These are phyloP conservation scores for Euptelea pleiosperma DNA, from an alignment of 164 flowering plant species.

Conservation along the genomic window DNA sequence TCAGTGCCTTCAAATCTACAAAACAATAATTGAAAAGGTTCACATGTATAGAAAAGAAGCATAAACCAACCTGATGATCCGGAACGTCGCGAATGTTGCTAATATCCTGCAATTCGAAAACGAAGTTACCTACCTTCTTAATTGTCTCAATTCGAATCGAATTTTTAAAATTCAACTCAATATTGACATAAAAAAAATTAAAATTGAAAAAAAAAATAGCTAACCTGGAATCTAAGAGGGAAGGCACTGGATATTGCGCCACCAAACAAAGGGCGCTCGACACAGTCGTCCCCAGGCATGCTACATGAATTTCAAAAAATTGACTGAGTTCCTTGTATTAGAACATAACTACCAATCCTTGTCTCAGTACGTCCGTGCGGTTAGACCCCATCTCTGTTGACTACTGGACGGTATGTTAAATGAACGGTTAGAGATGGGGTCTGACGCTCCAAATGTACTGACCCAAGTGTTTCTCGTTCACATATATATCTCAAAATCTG, in stretches of 20 bases:
- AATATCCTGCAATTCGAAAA: slow-evolving; percentile 51
- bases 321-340: too few relatives aligned
- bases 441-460: too few relatives aligned
- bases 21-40: neutral
- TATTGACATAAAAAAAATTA: neutral
- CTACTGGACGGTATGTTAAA: too few relatives aligned
- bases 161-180: neutral
- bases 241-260: slow-evolving; percentile 60
- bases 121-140: neutral
- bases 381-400: too few relatives aligned
- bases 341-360: too few relatives aligned
- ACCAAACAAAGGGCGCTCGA: slow-evolving; percentile 60
- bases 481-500: too few relatives aligned
- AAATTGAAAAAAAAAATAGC: neutral
- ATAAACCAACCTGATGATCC: slow-evolving; percentile 70
- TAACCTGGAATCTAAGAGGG: slow-evolving; percentile 67
- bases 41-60: neutral
- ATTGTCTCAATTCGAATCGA: neutral
- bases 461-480: too few relatives aligned
- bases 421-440: too few relatives aligned
- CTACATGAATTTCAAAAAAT: slow-evolving; percentile 2
- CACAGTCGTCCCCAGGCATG: slow-evolving; percentile 19
- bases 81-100: slow-evolving; percentile 84
- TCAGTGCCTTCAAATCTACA: neutral
- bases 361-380: too few relatives aligned